A percentile compares a stretch with the other conserved stretches of the same genome.
phyloP scores from a whole-genome alignment of 2,329 filamentous ascomycete genomes.

The Aurifilum marmelostoma region DNA sequence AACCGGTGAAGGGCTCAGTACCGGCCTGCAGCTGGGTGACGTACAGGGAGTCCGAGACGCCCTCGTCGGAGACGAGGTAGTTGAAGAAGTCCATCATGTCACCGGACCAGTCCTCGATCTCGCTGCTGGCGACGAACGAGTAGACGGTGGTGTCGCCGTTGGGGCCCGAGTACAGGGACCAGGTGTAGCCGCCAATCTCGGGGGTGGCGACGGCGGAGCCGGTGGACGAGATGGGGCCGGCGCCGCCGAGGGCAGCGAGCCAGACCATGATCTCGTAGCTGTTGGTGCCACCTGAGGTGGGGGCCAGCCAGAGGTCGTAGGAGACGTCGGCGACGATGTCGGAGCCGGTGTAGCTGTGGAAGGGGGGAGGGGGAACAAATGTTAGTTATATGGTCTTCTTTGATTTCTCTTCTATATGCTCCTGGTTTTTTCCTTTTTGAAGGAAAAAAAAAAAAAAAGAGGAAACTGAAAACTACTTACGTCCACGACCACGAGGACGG shows the following conservation, averaged over 20 bases:
- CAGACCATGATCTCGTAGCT: conserved; percentile 70
- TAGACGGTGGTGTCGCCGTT: conserved; percentile 64
- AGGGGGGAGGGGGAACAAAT: not conserved
- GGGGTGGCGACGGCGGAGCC: conserved; percentile 57
- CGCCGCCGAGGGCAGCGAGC: conserved; percentile 61
- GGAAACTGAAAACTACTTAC: too few species aligned
- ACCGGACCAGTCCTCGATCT: conserved; percentile 56
- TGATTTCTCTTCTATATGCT: too few species aligned
- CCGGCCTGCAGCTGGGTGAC: conserved; percentile 57
- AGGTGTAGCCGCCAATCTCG: conserved; percentile 56
- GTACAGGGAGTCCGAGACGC: conserved; percentile 53
- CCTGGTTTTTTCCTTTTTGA: not conserved
- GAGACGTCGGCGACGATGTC: conserved; percentile 57
- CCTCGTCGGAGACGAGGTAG: conserved; percentile 55
- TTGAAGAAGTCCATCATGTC: conserved; percentile 61
- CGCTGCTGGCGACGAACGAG: conserved; percentile 50
- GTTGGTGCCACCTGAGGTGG: conserved; percentile 45
- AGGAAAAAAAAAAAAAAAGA: not conserved
- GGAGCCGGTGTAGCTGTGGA: conserved; percentile 39
- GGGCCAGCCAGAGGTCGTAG: conserved; percentile 63
- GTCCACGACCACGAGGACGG: conserved; percentile 44
- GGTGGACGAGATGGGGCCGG: conserved; percentile 58
- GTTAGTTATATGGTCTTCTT: not conserved
- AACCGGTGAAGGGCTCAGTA: conserved; percentile 60
- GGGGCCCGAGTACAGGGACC: conserved; percentile 63